Percentiles rank a stretch among this genome's conserved stretches.
These are phyloP conservation scores for Biscogniauxia marginata DNA, from an alignment of 2,329 filamentous ascomycete species.

Conservation along the genomic window DNA sequence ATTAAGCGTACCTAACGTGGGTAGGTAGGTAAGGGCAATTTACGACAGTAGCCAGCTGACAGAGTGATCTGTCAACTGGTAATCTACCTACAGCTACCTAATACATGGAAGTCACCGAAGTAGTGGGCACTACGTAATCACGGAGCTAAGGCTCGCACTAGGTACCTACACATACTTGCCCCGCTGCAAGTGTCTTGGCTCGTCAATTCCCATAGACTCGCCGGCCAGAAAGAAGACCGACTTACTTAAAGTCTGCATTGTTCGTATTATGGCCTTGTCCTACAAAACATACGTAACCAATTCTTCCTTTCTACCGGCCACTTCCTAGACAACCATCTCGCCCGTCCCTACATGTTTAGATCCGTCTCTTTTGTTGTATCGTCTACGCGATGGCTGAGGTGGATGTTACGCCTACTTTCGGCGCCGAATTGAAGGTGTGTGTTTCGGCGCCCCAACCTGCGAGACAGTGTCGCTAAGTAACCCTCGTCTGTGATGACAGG, in stretches of 20 bases:
- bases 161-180: too few relatives aligned
- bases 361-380: conserved; percentile 5
- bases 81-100: too few relatives aligned
- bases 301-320: not conserved
- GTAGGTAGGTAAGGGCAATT: too few relatives aligned
- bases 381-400: conserved; percentile 69
- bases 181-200: too few relatives aligned
- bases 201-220: too few relatives aligned
- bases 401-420: conserved; percentile 82
- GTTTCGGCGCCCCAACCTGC: conserved; percentile 19
- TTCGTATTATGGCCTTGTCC: not conserved
- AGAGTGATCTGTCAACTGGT: too few relatives aligned
- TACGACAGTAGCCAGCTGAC: too few relatives aligned
- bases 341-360: conserved; percentile 23
- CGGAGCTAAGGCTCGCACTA: too few relatives aligned
- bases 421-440: conserved; percentile 85
- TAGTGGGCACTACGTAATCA: too few relatives aligned
- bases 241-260: not conserved
- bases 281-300: not conserved
- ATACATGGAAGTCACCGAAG: too few relatives aligned
- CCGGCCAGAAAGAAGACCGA: too few relatives aligned
- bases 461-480: conserved; percentile 6
- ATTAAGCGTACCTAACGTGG: too few relatives aligned
- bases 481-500: conserved; percentile 49
- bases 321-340: conserved; percentile 2